Conservation (phyloP, 2,329 filamentous ascomycete genomes). For the Cytospora leucostoma region DNA sequence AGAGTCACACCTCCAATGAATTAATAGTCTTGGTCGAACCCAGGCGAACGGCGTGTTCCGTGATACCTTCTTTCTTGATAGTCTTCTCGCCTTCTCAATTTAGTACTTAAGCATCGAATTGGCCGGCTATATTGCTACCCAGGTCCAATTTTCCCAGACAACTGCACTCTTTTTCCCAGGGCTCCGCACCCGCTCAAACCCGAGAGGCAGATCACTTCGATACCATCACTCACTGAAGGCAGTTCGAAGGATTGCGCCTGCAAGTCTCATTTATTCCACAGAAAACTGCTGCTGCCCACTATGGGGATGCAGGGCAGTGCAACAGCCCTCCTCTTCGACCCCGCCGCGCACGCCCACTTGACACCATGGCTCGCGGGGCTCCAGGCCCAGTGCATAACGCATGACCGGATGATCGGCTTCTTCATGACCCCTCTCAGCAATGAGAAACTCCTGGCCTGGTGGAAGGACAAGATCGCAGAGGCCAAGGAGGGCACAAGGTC, state of each 20-base stretch:
- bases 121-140: background rate
- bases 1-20: background rate
- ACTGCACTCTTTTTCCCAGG: background rate
- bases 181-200: background rate
- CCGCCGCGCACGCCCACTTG: conserved; percentile 50
- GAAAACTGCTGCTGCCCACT: background rate
- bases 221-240: background rate
- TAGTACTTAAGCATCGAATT: conserved; percentile 11
- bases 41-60: background rate
- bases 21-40: background rate
- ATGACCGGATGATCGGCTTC: conserved; percentile 57
- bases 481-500: conserved; percentile 46
- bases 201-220: background rate
- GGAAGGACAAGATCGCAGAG: conserved; percentile 55
- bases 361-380: conserved; percentile 59
- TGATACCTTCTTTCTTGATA: background rate
- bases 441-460: conserved; percentile 58
- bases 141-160: background rate
- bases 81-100: background rate
- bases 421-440: conserved; percentile 62
- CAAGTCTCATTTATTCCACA: background rate
- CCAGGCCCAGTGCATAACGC: conserved; percentile 60
- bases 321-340: conserved; percentile 44
- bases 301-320: conserved; percentile 8
- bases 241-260: background rate